Evolutionary conservation across 768 basidiomycete species (phyloP), one percentile per base, ranked within the genome.

Genomic region (Mrakia blollopis): DNA sequence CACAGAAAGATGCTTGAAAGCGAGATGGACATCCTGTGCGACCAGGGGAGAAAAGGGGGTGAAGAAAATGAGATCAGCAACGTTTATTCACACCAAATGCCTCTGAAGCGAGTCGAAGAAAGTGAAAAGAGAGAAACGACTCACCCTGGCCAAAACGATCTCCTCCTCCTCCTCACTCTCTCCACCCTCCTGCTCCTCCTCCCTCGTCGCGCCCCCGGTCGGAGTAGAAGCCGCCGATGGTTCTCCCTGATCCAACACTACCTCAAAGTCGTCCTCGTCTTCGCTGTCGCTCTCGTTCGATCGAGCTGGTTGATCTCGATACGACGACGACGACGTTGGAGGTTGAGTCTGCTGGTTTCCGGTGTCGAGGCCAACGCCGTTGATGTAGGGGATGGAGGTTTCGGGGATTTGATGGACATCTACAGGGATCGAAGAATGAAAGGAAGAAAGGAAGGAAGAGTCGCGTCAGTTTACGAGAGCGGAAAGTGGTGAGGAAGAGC

Each of bases 251-350:
- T 63, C 62, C 10, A 63, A 16, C 32, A 63, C 62, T 14, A 63
- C 62, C 62, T 63, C 62, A 32, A 63, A 63, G 62, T 63, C 62
- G 13, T 63, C 62, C 21, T 63, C 62, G 62, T 63, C 62, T 25
- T 63, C 62, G 62, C 62, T 63, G 62, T 63, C 62, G 30, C 25
- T 30, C 60, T 63, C 62, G 60, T 9, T 62, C 60, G 60, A 11
- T 21, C 54, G 13, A 3, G 28, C 35, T 63, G 30, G 13, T 8
- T 28, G 30, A 1, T 21, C 30, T 63, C 18, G 62, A 25, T 25
- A 57, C 57, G 57, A 13, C 28, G 54, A 25, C 13, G 54, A n/a
- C 3, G 57, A 28, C 1, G 44, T 13, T 44, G 2, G 7, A 44
- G 44, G 44, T 44, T 44, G 44, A 2, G 44, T 44, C 14, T 44